Evolutionary conservation across 2,329 filamentous ascomycete species (phyloP).

Genomic region (Exophiala spinifera): DNA sequence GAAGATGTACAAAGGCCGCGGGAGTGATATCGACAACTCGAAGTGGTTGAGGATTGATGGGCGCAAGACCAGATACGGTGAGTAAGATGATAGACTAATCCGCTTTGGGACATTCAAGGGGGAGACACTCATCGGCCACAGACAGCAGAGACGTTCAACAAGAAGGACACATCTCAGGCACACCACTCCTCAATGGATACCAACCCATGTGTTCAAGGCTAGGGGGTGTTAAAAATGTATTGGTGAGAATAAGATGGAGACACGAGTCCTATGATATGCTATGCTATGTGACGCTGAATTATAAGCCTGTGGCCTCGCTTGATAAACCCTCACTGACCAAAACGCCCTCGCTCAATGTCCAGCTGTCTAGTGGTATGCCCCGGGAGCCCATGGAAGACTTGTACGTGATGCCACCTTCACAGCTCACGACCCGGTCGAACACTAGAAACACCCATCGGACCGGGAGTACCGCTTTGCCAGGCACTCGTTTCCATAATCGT

Average conservation of each 20-base stretch:
- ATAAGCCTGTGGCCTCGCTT: not conserved
- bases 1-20: not conserved
- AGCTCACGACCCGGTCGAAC: conserved; percentile 3
- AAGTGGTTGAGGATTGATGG: not conserved
- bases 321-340: not conserved
- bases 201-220: too few relatives aligned
- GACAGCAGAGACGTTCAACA: too few relatives aligned
- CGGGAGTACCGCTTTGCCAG: not conserved
- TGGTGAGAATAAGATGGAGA: too few relatives aligned
- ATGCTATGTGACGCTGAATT: too few relatives aligned
- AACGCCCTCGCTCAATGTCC: not conserved
- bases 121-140: too few relatives aligned
- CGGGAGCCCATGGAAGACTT: too few relatives aligned
- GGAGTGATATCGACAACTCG: not conserved
- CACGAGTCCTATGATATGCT: too few relatives aligned
- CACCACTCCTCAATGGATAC: too few relatives aligned
- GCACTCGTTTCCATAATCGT: conserved; percentile 47
- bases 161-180: too few relatives aligned
- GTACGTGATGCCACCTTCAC: not conserved
- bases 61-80: conserved; percentile 1
- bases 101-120: not conserved
- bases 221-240: too few relatives aligned
- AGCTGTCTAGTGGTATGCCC: not conserved
- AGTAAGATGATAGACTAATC: not conserved
- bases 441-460: conserved; percentile 45